A percentile compares a stretch with the other conserved stretches of the same genome.
Conservation (phyloP, 169 alveolate species). For the Cyclospora cayetanensis region DNA sequence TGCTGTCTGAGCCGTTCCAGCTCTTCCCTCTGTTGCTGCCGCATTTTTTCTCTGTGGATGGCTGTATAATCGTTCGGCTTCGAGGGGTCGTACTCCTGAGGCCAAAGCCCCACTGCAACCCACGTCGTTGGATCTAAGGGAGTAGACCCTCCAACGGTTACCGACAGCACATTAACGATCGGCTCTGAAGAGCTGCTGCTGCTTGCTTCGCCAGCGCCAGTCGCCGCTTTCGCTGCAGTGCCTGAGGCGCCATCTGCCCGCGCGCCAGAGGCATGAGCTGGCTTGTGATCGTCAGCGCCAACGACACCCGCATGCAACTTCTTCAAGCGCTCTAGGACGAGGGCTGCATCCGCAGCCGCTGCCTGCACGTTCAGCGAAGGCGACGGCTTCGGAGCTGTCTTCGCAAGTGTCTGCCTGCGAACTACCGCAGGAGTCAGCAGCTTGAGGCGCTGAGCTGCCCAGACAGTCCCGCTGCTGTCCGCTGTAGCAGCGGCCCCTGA, state of each 20-base stretch:
- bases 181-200: neutral
- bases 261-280: constrained; percentile 8
- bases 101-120: constrained; percentile 61
- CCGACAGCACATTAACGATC: constrained; percentile 32
- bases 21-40: constrained; percentile 73
- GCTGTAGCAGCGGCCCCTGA: constrained; percentile 15
- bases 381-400: constrained; percentile 43
- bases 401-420: constrained; percentile 64
- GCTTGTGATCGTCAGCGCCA: neutral
- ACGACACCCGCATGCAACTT: constrained; percentile 54
- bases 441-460: constrained; percentile 72
- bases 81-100: constrained; percentile 73
- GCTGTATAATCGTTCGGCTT: constrained; percentile 72
- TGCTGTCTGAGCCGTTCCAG: constrained; percentile 69
- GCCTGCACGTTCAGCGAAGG: constrained; percentile 44
- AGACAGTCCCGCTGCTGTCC: constrained; percentile 8
- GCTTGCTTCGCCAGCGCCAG: constrained; percentile 23
- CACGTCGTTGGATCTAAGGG: constrained; percentile 56
- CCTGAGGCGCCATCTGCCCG: constrained; percentile 20
- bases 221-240: constrained; percentile 15
- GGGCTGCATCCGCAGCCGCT: constrained; percentile 63
- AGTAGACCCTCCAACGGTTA: constrained; percentile 25
- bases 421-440: constrained; percentile 72
- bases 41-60: constrained; percentile 64
- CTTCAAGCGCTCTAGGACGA: constrained; percentile 48